Base-by-base conservation (phyloP, 164 flowering plant species). In the Sextonia rubra region DNA sequence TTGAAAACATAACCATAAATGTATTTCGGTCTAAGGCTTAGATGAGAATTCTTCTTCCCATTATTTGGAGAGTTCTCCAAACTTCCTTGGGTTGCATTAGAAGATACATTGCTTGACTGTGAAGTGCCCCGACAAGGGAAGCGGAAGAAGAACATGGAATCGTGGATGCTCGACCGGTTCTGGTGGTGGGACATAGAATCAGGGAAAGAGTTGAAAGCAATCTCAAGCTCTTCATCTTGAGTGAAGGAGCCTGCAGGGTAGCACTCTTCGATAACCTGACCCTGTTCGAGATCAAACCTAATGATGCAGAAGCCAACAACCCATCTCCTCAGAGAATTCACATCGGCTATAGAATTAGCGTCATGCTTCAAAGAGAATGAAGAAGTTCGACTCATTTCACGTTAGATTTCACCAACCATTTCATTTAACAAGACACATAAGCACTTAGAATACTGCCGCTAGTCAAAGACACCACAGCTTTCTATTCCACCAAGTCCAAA, bases 191-290 rank as follows among this genome's bases (percentile, higher is more conserved):
- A 95, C 65, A 95, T 91, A 6, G 99, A 93, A 82, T 96, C 99
- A 0, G 99, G 98, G 76, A 96, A 96, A 6, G 99, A 96, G 77
- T 82, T 91, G 71, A 88, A 92, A 2, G 97, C 92, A 67, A 93
- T 81, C 79, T 89, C 91, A 48, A 91, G 90, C 78, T 96, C 98
- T 78, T 96, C 98, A 48, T 86, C 91, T 66, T 85, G 89, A 37
- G 88, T 78, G 69, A 96, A 81, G 72, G 83, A 85, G 58, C 80
- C 89, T 14, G 92, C 87, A 30, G 99, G 99, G 71, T 84, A 91
- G 78, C 96, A 92, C 77, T 96, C 97, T 77, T 96, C 99, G 73
- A 93, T 89, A 29, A 96, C 86, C 89, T 96, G 99, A 61, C 99
- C 99, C 66, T 89, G 98, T 71, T 96, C 97, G 9, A 96, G 95